Evolutionary conservation across 1,284 basidiomycete genomes (phyloP).

Genomic region (Sanghuangporus baumii): DNA sequence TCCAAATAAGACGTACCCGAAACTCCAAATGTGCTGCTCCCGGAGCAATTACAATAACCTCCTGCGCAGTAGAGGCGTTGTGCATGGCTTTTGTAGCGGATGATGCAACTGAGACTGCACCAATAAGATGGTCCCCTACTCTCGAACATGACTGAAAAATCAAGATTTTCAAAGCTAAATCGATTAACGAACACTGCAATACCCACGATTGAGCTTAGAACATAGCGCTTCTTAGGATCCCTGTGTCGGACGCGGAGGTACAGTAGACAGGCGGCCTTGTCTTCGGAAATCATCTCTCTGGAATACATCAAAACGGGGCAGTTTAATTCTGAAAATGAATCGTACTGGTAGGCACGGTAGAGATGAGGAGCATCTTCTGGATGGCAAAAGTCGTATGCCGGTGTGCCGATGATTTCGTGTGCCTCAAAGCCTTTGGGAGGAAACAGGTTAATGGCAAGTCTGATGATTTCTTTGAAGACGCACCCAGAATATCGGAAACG

Average conservation of each 20-base stretch:
- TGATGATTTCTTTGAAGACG: slow-evolving; percentile 19
- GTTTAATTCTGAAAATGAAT: slow-evolving; percentile 11
- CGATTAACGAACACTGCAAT: slow-evolving; percentile 25
- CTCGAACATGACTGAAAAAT: slow-evolving; percentile 23
- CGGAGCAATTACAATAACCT: slow-evolving; percentile 66
- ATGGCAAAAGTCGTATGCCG: slow-evolving; percentile 67
- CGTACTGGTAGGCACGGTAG: slow-evolving; percentile 61
- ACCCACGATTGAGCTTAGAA: slow-evolving; percentile 66
- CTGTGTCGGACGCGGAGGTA: slow-evolving; percentile 73
- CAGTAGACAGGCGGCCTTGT: slow-evolving; percentile 69
- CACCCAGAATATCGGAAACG: slow-evolving; percentile 64
- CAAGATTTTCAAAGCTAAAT: slow-evolving; percentile 30
- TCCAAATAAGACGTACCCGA: slow-evolving; percentile 38
- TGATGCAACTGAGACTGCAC: slow-evolving; percentile 66
- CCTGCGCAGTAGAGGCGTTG: slow-evolving; percentile 72
- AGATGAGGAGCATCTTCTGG: slow-evolving; percentile 65
- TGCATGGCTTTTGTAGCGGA: slow-evolving; percentile 67
- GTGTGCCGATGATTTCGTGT: slow-evolving; percentile 56
- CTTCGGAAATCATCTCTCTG: slow-evolving; percentile 66
- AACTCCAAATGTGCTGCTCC: slow-evolving; percentile 62
- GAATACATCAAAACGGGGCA: slow-evolving; percentile 7
- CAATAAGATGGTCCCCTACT: slow-evolving; percentile 67
- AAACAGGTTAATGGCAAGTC: slow-evolving; percentile 4
- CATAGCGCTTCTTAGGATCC: slow-evolving; percentile 63
- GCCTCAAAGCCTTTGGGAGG: slow-evolving; percentile 56